Evolutionary conservation across 2,329 filamentous ascomycete species (phyloP), one percentile per base, ranked within the genome.

Genomic region (Botryotinia narcissicola): DNA sequence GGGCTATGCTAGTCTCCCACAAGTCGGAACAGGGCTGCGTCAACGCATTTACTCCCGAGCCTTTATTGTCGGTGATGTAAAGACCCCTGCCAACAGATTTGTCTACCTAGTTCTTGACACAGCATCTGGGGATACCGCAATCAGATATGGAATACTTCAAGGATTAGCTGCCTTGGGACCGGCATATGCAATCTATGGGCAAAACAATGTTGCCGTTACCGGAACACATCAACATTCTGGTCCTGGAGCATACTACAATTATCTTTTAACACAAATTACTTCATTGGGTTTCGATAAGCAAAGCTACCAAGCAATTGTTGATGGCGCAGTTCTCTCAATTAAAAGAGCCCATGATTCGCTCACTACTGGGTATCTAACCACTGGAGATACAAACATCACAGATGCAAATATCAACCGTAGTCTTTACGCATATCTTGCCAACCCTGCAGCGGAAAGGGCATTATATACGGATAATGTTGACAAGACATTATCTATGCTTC

Each of bases 201-300:
- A 92, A 79, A 87, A 92, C 79, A 98, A 97, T 79, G 83, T 98
- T 42, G 95, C 95, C 44, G 87, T 98, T 32, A 97, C 93, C 0
- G 95, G 94, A 72, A 98, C 95, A 0, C 95, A 98, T 82, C 94
- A 92, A 40, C 95, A 98, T 83, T 91, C 94, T 44, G 95, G 95
- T 0, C 95, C 95, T 0, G 95, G 93, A 4, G 95, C 92, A 9
- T 98, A 93, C 93, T 86, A 96, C 80, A 98, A 98, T 83, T 98
- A 98, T 81, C 87, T 98, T 18, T 86, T 98, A 8, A 95, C 95
- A 4, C 95, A 98, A 81, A 91, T 98, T 76, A 97, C 95, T 0
- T 94, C 90, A 78, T 86, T 92, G 73, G 95, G 95, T 0, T 97
- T 97, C 78, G 88, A 93, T 81, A 89, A 90, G 78, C 92, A 97